These are phyloP conservation scores for Fusarium fracticaudum DNA, from an alignment of 2,329 filamentous ascomycete genomes.

Conservation along the genomic window DNA sequence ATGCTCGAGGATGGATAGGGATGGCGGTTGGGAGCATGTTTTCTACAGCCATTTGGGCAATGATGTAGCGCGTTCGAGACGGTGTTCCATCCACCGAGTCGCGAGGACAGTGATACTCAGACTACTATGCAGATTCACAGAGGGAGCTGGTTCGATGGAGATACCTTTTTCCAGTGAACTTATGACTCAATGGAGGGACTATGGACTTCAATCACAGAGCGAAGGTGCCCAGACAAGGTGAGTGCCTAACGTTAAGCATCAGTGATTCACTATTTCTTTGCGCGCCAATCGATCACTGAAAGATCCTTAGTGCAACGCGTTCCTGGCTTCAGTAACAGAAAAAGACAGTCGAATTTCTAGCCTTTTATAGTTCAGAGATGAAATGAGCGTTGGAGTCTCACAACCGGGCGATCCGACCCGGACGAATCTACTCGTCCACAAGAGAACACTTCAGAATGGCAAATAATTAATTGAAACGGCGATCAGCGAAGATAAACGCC, in stretches of 20 bases:
- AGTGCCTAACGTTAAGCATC: neutral
- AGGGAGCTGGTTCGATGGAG: fast-evolving
- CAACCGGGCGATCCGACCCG: no score
- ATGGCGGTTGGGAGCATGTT: fast-evolving
- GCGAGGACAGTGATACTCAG: neutral
- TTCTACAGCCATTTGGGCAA: no score
- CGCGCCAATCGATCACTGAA: neutral
- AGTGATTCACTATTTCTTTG: neutral
- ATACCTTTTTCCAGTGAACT: fast-evolving
- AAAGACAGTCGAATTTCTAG: no score
- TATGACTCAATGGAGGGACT: no score
- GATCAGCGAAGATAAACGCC: neutral
- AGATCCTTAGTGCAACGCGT: fast-evolving
- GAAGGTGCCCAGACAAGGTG: no score
- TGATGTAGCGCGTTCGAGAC: no score
- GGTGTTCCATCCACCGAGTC: fast-evolving
- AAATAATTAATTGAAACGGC: neutral
- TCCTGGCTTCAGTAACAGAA: no score
- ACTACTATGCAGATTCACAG: fast-evolving
- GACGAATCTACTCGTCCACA: fast-evolving
- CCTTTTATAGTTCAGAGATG: no score
- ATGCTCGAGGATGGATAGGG: no score
- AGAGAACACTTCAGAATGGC: neutral
- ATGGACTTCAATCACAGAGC: neutral
- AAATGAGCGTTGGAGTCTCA: neutral